These are phyloP conservation scores for Lentinula sp. DNA, from an alignment of 768 basidiomycete genomes.

Conservation along the genomic window DNA sequence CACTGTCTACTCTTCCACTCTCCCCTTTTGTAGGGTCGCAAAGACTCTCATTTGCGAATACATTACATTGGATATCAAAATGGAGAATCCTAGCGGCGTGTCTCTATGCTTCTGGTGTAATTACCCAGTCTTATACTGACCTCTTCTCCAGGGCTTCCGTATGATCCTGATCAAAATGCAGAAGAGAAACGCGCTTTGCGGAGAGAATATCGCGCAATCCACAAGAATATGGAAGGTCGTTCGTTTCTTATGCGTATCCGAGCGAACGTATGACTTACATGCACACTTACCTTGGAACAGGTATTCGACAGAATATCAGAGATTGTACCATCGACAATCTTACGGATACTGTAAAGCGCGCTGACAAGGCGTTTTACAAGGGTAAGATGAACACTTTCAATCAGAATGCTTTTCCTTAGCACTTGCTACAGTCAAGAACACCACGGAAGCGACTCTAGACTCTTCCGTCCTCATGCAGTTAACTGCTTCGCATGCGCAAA, in stretches of 20 bases:
- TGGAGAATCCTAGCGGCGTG: background rate
- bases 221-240: constrained; percentile 59
- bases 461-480: constrained; percentile 60
- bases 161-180: constrained; percentile 83
- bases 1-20: background rate
- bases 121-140: background rate
- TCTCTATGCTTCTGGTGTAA: background rate
- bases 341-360: constrained; percentile 46
- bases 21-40: background rate
- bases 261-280: constrained; percentile 19
- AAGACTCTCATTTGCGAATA: no score
- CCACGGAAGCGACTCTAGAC: constrained; percentile 88
- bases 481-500: constrained; percentile 71
- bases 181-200: constrained; percentile 73
- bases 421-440: constrained; percentile 53
- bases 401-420: background rate
- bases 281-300: constrained; percentile 18
- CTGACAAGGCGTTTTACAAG: constrained; percentile 60
- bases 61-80: constrained; percentile 5
- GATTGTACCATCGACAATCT: constrained; percentile 54
- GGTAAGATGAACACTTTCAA: constrained; percentile 28
- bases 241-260: constrained; percentile 2
- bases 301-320: constrained; percentile 31
- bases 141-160: constrained; percentile 22
- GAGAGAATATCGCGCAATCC: constrained; percentile 64